Percentiles rank a stretch among this genome's conserved stretches.
Evolutionary conservation across 495 filamentous ascomycete genomes (phyloP).

Genomic region (Penicillium alfredii): DNA sequence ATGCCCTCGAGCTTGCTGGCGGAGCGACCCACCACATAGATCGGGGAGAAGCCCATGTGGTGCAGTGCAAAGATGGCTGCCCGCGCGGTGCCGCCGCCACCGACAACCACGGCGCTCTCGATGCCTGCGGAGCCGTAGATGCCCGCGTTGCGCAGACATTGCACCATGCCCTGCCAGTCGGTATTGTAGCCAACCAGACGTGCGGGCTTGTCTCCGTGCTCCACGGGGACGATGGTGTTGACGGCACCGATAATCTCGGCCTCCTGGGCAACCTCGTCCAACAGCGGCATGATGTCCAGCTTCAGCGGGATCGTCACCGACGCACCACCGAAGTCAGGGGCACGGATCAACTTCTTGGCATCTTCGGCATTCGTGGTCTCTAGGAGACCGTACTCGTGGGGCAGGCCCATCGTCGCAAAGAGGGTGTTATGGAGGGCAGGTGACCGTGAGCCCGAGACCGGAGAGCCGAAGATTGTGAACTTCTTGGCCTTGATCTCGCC

Average conservation of each 20-base stretch:
- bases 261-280: constrained; percentile 74
- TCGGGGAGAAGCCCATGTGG: constrained; percentile 72
- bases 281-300: constrained; percentile 72
- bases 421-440: constrained; percentile 86
- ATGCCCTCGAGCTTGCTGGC: constrained; percentile 59
- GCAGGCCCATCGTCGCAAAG: constrained; percentile 72
- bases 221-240: constrained; percentile 76
- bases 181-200: constrained; percentile 83
- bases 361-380: constrained; percentile 67
- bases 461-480: constrained; percentile 84
- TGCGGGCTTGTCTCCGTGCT: constrained; percentile 29
- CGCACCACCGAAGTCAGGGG: constrained; percentile 78
- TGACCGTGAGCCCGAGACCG: constrained; percentile 72
- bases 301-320: constrained; percentile 97
- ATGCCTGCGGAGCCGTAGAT: constrained; percentile 40
- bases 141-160: constrained; percentile 69
- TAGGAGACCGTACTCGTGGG: constrained; percentile 75
- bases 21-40: constrained; percentile 83
- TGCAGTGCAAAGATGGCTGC: constrained; percentile 88
- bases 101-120: constrained; percentile 58
- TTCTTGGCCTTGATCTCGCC: constrained; percentile 71
- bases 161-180: constrained; percentile 91
- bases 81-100: constrained; percentile 85
- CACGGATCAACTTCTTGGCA: constrained; percentile 60
- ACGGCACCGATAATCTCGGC: constrained; percentile 85